Conservation (phyloP, 805 yeast genomes). For the Cyberlindnera bimundalis region DNA sequence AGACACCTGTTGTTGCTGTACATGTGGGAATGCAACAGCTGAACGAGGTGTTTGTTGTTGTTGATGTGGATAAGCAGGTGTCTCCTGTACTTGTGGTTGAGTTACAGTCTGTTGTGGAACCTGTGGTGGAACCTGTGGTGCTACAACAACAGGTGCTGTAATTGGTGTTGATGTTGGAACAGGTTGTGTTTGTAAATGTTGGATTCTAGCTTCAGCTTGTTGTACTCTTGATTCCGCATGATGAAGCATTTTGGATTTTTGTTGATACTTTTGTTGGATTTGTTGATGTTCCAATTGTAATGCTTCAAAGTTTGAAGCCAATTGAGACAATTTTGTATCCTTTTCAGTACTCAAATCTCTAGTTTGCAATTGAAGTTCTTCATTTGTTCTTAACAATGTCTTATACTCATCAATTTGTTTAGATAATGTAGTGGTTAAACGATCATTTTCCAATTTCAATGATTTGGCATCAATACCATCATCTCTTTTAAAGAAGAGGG, state of each 20-base stretch:
- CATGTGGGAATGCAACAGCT: neutral
- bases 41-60: constrained; percentile 5
- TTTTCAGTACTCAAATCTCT: constrained; percentile 3
- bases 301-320: constrained; percentile 4
- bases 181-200: constrained; percentile 9
- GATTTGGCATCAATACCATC: constrained; percentile 11
- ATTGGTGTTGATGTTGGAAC: too few species aligned
- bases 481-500: constrained; percentile 26
- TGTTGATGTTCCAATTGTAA: constrained; percentile 13
- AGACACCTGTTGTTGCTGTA: constrained; percentile 5
- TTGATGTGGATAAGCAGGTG: constrained; percentile 5
- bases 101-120: neutral
- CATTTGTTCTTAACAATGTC: constrained; percentile 8
- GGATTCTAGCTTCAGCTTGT: constrained; percentile 8
- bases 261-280: constrained; percentile 11
- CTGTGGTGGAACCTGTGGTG: constrained; percentile 4
- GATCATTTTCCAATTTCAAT: constrained; percentile 8
- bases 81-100: neutral
- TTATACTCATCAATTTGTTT: constrained; percentile 13
- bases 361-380: constrained; percentile 8
- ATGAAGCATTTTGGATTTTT: constrained; percentile 9
- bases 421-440: constrained; percentile 4
- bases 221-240: neutral
- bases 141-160: too few species aligned
- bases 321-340: constrained; percentile 8